Evolutionary conservation across 2,329 filamentous ascomycete species (phyloP), one percentile per base, ranked within the genome.

Genomic region (Biscogniauxia sp.): DNA sequence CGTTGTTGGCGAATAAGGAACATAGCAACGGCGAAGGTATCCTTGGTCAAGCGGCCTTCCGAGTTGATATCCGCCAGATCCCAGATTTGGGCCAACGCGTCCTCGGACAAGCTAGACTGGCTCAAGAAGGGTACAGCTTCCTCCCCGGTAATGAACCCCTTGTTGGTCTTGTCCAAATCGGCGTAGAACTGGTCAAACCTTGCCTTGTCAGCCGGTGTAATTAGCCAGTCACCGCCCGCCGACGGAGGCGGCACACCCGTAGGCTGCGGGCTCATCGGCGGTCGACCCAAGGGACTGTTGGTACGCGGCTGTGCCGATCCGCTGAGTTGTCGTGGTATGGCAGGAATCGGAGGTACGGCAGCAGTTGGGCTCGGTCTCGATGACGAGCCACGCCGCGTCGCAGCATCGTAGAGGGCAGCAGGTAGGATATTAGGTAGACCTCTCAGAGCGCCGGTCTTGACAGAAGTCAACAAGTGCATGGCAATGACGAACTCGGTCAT

Each of bases 21-120:
- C 93, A 99, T 97, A 57, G 95, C 94, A 53, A 99, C 93, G 0
- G 95, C 93, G 73, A 99, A 99, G 69, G 97, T 93, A 67, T 99
- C 95, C 68, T 86, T 87, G 53, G 84, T 93, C 59, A 99, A 80
- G 60, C 90, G 88, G 11, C 95, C 95, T 68, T 93, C 90, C 7
- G 92, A 95, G 71, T 92, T 92, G 76, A 97, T 92, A 76, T 99
- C 95, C 15, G 95, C 90, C 28, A 99, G 85, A 74, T 99, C 95
- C 95, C 95, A 99, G 65, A 99, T 96, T 69, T 96, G 91, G 28
- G 95, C 95, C 57, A 99, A 81, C 9, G 86, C 87, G 70, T 97
- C 94, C 73, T 98, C 94, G 0, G 92, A 86, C 15, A 99, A 82
- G 60, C 91, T 90, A 0, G 94, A 97, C 75, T 97, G 93, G 73